Evolutionary conservation across 1,139 yeast species (phyloP).

Genomic region (Zygosaccharomyces pseudobailii): DNA sequence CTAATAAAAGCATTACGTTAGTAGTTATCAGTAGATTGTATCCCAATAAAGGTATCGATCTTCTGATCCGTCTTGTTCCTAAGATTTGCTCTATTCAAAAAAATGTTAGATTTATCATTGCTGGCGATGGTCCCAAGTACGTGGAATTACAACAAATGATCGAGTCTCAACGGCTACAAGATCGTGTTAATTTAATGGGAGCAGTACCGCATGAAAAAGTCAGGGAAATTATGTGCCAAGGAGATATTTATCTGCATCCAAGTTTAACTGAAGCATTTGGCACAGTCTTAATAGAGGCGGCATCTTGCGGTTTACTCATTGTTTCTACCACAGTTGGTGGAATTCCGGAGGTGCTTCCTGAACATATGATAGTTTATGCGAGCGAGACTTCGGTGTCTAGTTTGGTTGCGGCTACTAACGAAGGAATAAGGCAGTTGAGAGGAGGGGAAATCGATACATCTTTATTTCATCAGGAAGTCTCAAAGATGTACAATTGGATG

Average conservation of each 20-base stretch:
- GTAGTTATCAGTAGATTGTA: conserved; percentile 88
- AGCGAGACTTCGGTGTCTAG: conserved; percentile 75
- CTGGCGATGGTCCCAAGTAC: conserved; percentile 96
- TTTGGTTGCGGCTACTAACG: conserved; percentile 60
- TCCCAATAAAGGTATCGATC: conserved; percentile 95
- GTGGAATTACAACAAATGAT: conserved; percentile 96
- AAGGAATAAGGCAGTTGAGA: conserved; percentile 58
- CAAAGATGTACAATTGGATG: conserved; percentile 86
- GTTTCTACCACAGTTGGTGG: conserved; percentile 98
- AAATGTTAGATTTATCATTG: conserved; percentile 73
- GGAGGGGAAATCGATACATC: conserved; percentile 63
- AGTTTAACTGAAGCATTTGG: conserved; percentile 97
- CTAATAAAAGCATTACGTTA: conserved; percentile 52
- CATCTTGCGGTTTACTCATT: conserved; percentile 88
- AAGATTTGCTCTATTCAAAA: conserved; percentile 62
- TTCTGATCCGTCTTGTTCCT: conserved; percentile 82
- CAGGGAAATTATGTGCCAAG: conserved; percentile 85
- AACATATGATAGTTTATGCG: conserved; percentile 90
- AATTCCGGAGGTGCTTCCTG: conserved; percentile 92
- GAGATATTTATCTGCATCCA: conserved; percentile 91
- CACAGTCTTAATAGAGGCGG: conserved; percentile 95
- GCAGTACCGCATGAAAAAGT: conserved; percentile 90
- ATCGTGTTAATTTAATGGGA: conserved; percentile 80
- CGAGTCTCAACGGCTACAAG: conserved; percentile 80
- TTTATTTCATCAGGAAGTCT: conserved; percentile 71